phyloP scores from a whole-genome alignment of 352 stramenopile species.

The Phytopythium vexans region DNA sequence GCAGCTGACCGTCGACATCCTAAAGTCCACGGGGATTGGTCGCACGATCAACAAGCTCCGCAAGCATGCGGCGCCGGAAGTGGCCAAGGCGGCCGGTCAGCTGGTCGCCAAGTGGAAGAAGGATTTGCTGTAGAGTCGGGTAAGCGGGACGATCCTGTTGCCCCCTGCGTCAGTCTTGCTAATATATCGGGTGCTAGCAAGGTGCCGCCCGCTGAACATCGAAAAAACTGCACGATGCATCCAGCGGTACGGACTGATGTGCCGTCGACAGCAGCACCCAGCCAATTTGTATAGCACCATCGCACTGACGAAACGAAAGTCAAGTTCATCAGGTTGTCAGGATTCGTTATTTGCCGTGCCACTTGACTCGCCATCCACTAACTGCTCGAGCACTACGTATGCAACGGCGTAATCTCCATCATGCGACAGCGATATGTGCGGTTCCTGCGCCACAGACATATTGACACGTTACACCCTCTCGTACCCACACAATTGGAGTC shows the following conservation, averaged over 20 bases:
- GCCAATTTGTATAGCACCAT: background rate
- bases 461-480: background rate
- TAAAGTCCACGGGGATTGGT: conserved; percentile 79
- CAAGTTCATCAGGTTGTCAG: too few relatives aligned
- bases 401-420: conserved; percentile 81
- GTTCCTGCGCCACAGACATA: conserved; percentile 23
- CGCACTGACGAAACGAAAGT: background rate
- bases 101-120: conserved; percentile 88
- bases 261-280: background rate
- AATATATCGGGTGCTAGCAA: too few relatives aligned
- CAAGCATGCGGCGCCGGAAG: conserved; percentile 62
- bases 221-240: too few relatives aligned
- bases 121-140: conserved; percentile 48
- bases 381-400: conserved; percentile 71
- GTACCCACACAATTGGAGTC: background rate
- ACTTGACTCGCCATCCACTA: background rate
- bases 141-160: too few relatives aligned
- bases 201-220: too few relatives aligned
- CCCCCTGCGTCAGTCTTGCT: too few relatives aligned
- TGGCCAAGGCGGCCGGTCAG: conserved; percentile 61
- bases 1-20: conserved; percentile 76
- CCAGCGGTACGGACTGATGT: too few relatives aligned
- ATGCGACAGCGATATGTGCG: conserved; percentile 75
- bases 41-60: conserved; percentile 86
- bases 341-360: too few relatives aligned